A percentile compares a stretch with the other conserved stretches of the same genome.
phyloP scores from a whole-genome alignment of 2,329 filamentous ascomycete species.

The Pyricularia pennisetigena region DNA sequence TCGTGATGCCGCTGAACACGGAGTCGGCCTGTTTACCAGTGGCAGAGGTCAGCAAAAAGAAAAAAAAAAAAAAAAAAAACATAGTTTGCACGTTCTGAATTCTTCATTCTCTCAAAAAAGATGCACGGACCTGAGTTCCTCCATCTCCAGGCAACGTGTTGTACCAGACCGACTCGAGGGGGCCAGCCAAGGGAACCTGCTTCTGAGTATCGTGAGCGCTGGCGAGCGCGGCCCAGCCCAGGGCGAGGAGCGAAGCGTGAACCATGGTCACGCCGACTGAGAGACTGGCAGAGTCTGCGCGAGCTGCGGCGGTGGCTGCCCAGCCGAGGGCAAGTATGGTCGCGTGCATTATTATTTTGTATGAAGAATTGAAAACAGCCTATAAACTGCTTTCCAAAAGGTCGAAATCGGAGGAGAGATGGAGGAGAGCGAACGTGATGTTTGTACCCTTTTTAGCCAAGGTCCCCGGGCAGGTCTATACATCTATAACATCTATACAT shows the following conservation, averaged over 20 bases:
- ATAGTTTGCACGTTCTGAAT: no score
- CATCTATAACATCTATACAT: no score
- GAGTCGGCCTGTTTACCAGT: slow-evolving; percentile 57
- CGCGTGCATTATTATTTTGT: neutral
- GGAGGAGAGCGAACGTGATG: neutral
- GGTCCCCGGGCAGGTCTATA: neutral
- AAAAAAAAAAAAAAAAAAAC: neutral
- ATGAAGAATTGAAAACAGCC: neutral
- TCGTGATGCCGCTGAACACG: slow-evolving; percentile 81
- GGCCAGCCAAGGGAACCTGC: slow-evolving; percentile 55
- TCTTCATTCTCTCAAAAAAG: no score
- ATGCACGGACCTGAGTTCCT: slow-evolving; percentile 57
- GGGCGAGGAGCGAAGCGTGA: neutral
- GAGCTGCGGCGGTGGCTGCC: neutral
- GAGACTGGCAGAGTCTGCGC: neutral
- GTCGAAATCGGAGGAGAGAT: neutral
- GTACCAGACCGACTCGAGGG: slow-evolving; percentile 71
- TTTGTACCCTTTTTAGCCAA: neutral
- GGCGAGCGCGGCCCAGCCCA: neutral
- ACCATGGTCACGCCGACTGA: neutral
- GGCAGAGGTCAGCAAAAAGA: neutral
- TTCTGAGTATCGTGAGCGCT: slow-evolving; percentile 27
- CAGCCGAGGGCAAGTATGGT: neutral
- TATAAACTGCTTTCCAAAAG: neutral
- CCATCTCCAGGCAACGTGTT: slow-evolving; percentile 75